Base-by-base conservation (phyloP, 2,329 filamentous ascomycete genomes). In the Verticillium tricorpus region DNA sequence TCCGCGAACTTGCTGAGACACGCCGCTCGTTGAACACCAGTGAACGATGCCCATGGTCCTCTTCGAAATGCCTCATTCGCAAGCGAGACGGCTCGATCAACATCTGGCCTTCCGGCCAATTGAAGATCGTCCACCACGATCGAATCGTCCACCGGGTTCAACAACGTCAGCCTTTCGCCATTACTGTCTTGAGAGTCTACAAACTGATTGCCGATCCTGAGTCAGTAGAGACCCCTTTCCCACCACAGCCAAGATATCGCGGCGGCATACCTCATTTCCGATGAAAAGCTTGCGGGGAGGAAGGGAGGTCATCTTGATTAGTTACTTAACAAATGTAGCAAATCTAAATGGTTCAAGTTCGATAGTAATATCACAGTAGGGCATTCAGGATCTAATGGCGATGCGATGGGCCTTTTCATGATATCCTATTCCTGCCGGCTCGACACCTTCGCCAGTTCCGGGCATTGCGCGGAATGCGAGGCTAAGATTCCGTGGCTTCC, bases 1-100 rank as follows among this genome's bases (percentile, higher is more conserved):
- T 57, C 56, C 2, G 56, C 56, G 56, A 57, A 57, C n/a, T 37
- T 35, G 56, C 39, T 57, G 32, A 57, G 34, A 40, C 56, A 57
- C 32, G 56, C 34, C 19, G 32, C 34, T 2, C 56, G 32, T 19
- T 57, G 56, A 22, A 57, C 22, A 11, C 56, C 56, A 9, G 56
- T 57, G 34, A 39, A 57, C 6, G 32, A 37, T 15, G 56, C 32
- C 56, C 56, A 57, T 5, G 56, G 56, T 15, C 56, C 56, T 9
- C 34, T 57, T 9, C 56, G 56, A 32, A 57, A 57, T 14, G 56
- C 56, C 56, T 57, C 32, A 6, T 39, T 57, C 2, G 8, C 34
- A 8, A 37, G 15, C 17, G 34, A 19, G 5, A 57, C 56, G 34
- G 56, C 56, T 39, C 34, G 31, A 19, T 57, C 34, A 35, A 57